Evolutionary conservation across 768 basidiomycete genomes (phyloP), one percentile per base, ranked within the genome.

Genomic region (Kwoniella dendrophila): DNA sequence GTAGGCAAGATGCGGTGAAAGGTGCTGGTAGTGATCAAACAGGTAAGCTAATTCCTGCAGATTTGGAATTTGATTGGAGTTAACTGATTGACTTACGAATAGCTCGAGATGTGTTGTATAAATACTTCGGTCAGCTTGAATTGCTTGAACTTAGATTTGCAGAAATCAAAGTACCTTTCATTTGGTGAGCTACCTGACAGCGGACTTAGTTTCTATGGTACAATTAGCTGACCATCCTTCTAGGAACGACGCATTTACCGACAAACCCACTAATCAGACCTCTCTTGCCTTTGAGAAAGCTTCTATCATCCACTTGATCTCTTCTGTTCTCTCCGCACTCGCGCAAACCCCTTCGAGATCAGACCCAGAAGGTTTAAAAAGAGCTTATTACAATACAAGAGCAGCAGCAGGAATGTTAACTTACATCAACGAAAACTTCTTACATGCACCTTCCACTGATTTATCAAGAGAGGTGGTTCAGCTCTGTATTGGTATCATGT

Each of bases 351-450:
- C 89, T 0, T 84, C 89, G 0, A 90, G 94, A 81, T 67, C 74
- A 14, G 89, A 92, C 56, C 90, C 92, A 0, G 92, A 97, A 78
- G 93, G 94, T 20, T 79, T 92, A 71, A 98, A 96, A 80, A 86
- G 92, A 33, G 86, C 95, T 0, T 99, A 96, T 81, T 86, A 91
- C 80, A 94, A 92, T 80, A 90, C 92, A 71, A 83, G 89, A 18
- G 86, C 89, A 11, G 87, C 90, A 41, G 91, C 94, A 2, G 96
- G 96, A 20, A 96, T 99, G 92, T 86, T 97, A 74, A 92, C 88
- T 5, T 99, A 98, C 78, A 93, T 99, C 82, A 97, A 98, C 81
- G 96, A 99, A 80, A 97, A 99, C 84, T 99, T 99, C 79, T 82
- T 99, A 0, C 96, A 99, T 72, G 96, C 95, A 0, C 96, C 96